A percentile compares a stretch with the other conserved stretches of the same genome.
phyloP scores from a whole-genome alignment of 495 filamentous ascomycete genomes.

The Penicillium egyptiacum region DNA sequence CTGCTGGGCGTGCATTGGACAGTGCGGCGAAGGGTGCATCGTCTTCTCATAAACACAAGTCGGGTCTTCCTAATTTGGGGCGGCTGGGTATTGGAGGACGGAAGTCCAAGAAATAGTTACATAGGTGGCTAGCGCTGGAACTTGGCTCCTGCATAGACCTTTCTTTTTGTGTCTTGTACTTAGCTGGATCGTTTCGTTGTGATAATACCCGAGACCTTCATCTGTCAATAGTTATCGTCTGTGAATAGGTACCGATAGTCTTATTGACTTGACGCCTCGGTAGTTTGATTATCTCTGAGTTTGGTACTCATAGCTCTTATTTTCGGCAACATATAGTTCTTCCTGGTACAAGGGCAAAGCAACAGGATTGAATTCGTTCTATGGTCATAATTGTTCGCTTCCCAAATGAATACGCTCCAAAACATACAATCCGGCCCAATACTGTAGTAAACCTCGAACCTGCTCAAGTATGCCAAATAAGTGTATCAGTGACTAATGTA shows the following conservation, averaged over 20 bases:
- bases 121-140: constrained; percentile 13
- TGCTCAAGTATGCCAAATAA: constrained; percentile 1
- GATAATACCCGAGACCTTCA: background rate
- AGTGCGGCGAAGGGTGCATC: constrained; percentile 24
- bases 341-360: background rate
- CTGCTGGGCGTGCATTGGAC: constrained; percentile 23
- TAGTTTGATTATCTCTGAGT: background rate
- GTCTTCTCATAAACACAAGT: constrained; percentile 55
- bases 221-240: background rate
- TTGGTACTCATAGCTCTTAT: background rate
- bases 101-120: constrained; percentile 48
- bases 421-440: constrained; percentile 1
- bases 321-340: background rate
- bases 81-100: constrained; percentile 65
- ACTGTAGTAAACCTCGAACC: background rate
- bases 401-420: constrained; percentile 3
- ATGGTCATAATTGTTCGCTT: constrained; percentile 6
- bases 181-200: background rate
- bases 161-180: background rate
- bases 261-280: background rate
- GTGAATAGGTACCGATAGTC: too few species aligned
- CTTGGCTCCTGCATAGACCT: background rate
- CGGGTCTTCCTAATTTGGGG: constrained; percentile 68
- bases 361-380: background rate
- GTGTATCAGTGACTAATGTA: constrained; percentile 86